Percentiles rank a stretch among this genome's conserved stretches.
These are phyloP conservation scores for Colletotrichum lindemuthianum DNA, from an alignment of 2,329 filamentous ascomycete genomes.

Conservation along the genomic window DNA sequence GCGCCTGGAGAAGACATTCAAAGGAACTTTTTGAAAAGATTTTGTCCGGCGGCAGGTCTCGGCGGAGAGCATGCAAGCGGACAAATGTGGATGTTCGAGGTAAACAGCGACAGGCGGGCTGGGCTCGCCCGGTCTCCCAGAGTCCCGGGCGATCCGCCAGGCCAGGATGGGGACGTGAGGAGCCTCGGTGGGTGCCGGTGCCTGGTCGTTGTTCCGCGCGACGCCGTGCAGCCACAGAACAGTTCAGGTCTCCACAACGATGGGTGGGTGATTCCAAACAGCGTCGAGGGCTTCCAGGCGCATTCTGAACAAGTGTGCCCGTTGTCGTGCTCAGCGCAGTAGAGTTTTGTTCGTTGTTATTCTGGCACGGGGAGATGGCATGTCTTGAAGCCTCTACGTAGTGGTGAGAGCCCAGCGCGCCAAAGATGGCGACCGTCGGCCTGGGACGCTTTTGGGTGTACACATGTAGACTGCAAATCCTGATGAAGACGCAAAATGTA, in stretches of 20 bases:
- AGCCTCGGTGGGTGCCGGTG: constrained; percentile 1
- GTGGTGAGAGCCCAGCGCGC: too few relatives aligned
- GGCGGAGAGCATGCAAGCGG: constrained; percentile 13
- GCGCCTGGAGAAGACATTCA: not conserved
- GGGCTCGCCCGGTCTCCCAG: constrained; percentile 1
- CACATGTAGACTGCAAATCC: not conserved
- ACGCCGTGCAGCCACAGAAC: constrained; percentile 7
- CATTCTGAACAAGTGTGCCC: not conserved
- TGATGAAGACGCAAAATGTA: not conserved
- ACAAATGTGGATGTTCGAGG: constrained; percentile 15
- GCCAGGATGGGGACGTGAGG: not conserved
- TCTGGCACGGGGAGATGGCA: not conserved
- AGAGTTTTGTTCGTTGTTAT: not conserved
- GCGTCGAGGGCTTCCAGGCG: not conserved
- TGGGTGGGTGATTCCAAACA: not conserved
- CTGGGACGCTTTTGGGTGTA: too few relatives aligned
- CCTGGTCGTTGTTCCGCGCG: constrained; percentile 3
- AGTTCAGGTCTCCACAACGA: not conserved
- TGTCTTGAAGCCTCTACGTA: not conserved
- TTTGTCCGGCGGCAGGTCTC: not conserved
- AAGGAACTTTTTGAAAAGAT: not conserved
- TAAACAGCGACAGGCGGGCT: constrained; percentile 1
- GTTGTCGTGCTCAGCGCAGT: not conserved
- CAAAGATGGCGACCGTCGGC: too few relatives aligned
- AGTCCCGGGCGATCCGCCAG: constrained; percentile 13